Base-by-base conservation (phyloP, 2,329 filamentous ascomycete species). In the Samsoniella hepiali region DNA sequence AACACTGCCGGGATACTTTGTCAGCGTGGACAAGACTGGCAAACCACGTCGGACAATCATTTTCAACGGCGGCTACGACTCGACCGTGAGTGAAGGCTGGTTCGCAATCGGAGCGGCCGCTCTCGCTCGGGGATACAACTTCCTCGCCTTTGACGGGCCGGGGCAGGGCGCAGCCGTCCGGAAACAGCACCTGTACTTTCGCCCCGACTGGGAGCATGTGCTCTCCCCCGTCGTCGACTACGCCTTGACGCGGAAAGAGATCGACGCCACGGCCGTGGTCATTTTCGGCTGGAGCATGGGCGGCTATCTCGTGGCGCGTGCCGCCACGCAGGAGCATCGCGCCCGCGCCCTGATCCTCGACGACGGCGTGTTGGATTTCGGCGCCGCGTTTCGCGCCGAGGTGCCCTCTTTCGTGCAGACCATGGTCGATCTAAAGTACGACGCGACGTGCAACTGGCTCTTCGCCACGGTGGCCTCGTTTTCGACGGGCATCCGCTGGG, bases 51-150 rank as follows among this genome's bases (percentile, higher is more conserved):
- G 27, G 1, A 62, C 59, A 2, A 44, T 62, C 15, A 27, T 62
- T 17, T 54, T 62, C 50, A 56, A 62, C 27, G 59, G 59, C 49
- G 59, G 59, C 29, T 62, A 56, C 49, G 50, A 62, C 50, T 62
- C 59, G 47, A 62, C 50, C 36, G 55, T 10, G 15, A 55, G 50
- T 29, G 59, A 62, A 38, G 59, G 47, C 29, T 53, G 47, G 47
- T 62, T 54, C n/a, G 59, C 59, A 10, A 53, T 62, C 40, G 59
- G 59, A 13, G 59, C 59, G 11, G 15, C 59, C 3, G 59, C 59
- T 9, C 38, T 56, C 6, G 59, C 36, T 5, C 15, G 50, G 15
- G 59, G 59, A 17, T 62, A 54, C 29, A 62, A 62, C 38, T 54
- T 62, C 38, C 59, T 62, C 17, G 59, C 59, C 34, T 55, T 62